Evolutionary conservation across 192 early-diverging fungal species (phyloP).

Genomic region (Chytriomyces hyalinus): DNA sequence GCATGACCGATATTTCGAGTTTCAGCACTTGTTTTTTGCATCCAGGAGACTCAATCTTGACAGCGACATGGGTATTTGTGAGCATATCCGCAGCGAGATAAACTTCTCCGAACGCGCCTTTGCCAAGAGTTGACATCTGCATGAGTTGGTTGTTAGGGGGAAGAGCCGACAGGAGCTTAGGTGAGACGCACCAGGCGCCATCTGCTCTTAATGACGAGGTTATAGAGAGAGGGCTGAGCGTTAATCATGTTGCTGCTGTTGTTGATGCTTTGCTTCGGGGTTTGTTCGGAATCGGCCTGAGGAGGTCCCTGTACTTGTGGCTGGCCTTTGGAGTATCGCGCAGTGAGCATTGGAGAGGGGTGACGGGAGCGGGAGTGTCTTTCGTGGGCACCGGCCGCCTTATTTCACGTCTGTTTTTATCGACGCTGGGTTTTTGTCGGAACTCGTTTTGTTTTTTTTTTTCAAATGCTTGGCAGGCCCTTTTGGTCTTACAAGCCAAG

Average conservation of each 20-base stretch:
- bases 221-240: constrained; percentile 11
- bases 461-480: too few species aligned
- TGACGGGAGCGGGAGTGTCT: too few species aligned
- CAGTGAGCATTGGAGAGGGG: constrained; percentile 14
- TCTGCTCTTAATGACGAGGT: constrained; percentile 34
- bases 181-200: constrained; percentile 29
- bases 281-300: not conserved
- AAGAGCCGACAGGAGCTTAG: not conserved
- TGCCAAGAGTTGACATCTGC: constrained; percentile 50
- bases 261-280: not conserved
- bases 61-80: constrained; percentile 47
- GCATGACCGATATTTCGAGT: constrained; percentile 55
- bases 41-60: constrained; percentile 59
- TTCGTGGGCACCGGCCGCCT: too few species aligned
- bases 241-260: constrained; percentile 25
- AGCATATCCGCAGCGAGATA: constrained; percentile 52
- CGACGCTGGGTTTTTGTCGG: too few species aligned
- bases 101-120: constrained; percentile 64
- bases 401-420: too few species aligned
- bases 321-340: not conserved
- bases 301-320: not conserved
- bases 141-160: not conserved
- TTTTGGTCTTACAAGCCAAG: too few species aligned
- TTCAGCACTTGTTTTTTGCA: constrained; percentile 57
- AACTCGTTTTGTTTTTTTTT: too few species aligned